These are phyloP conservation scores for Penicillium paradoxum DNA, from an alignment of 495 filamentous ascomycete species.

Conservation along the genomic window DNA sequence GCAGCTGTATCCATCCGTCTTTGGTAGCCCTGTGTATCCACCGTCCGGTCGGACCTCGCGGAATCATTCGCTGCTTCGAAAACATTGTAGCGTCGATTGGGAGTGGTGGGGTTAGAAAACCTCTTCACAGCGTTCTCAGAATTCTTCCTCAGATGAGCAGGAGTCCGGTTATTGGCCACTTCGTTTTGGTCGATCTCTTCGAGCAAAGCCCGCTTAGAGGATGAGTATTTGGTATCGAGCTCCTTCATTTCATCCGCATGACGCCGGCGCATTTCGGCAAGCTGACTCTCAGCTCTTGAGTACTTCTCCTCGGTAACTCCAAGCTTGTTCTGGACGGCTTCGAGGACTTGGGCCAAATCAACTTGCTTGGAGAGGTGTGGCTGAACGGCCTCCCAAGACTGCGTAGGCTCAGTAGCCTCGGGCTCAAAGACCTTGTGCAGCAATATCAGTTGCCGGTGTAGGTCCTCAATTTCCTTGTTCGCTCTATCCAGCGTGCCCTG, in stretches of 20 bases:
- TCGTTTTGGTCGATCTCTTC: constrained; percentile 90
- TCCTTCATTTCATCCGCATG: constrained; percentile 70
- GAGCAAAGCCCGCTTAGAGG: constrained; percentile 64
- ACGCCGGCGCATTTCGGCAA: constrained; percentile 69
- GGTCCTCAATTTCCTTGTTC: constrained; percentile 72
- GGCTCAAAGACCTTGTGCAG: constrained; percentile 85
- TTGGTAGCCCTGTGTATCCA: constrained; percentile 84
- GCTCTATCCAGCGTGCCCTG: constrained; percentile 71
- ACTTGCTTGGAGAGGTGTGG: constrained; percentile 60
- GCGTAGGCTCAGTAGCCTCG: constrained; percentile 53
- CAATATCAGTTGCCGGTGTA: constrained; percentile 71
- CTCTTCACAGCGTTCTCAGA: constrained; percentile 60
- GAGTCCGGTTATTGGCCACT: constrained; percentile 68
- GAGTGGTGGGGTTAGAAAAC: constrained; percentile 70
- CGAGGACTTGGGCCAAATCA: constrained; percentile 82
- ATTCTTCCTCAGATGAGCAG: constrained; percentile 68
- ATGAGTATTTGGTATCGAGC: constrained; percentile 65
- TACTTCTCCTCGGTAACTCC: constrained; percentile 82
- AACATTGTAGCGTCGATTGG: constrained; percentile 64
- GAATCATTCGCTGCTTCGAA: constrained; percentile 66
- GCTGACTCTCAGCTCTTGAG: constrained; percentile 73
- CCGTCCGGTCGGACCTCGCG: constrained; percentile 78
- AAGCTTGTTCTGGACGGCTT: constrained; percentile 79
- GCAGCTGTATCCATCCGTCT: constrained; percentile 86
- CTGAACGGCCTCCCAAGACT: constrained; percentile 59